phyloP scores from a whole-genome alignment of 1,139 yeast genomes.

The Taiozyma sp. region DNA sequence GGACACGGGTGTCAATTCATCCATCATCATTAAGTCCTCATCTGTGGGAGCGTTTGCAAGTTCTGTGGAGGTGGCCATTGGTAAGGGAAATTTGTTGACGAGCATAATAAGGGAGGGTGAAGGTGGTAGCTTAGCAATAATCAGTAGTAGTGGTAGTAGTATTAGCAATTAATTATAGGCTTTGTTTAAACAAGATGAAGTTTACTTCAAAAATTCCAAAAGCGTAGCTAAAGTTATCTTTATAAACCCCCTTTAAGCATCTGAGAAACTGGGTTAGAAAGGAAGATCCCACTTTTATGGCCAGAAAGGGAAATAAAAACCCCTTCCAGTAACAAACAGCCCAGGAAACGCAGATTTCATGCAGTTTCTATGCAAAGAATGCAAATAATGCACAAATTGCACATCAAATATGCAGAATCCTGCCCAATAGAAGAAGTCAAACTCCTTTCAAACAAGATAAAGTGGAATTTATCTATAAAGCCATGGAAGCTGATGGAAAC shows the following conservation, averaged over 20 bases:
- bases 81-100: constrained; percentile 6
- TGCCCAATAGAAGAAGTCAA: not conserved
- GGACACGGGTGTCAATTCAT: constrained; percentile 4
- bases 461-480: no score
- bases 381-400: not conserved
- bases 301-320: not conserved
- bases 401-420: not conserved
- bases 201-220: not conserved
- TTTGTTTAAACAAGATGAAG: not conserved
- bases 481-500: not conserved
- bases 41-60: not conserved
- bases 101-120: constrained; percentile 1
- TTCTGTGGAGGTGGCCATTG: constrained; percentile 1
- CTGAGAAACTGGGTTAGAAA: not conserved
- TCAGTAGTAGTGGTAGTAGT: no score
- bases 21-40: constrained; percentile 6
- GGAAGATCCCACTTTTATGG: not conserved
- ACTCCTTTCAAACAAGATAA: not conserved
- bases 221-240: not conserved
- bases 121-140: not conserved
- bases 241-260: not conserved
- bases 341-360: constrained; percentile 16
- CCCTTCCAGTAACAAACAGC: constrained; percentile 1
- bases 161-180: no score
- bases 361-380: not conserved